These are phyloP conservation scores for Peterozyma xylosa DNA, from an alignment of 805 yeast species.

Conservation along the genomic window DNA sequence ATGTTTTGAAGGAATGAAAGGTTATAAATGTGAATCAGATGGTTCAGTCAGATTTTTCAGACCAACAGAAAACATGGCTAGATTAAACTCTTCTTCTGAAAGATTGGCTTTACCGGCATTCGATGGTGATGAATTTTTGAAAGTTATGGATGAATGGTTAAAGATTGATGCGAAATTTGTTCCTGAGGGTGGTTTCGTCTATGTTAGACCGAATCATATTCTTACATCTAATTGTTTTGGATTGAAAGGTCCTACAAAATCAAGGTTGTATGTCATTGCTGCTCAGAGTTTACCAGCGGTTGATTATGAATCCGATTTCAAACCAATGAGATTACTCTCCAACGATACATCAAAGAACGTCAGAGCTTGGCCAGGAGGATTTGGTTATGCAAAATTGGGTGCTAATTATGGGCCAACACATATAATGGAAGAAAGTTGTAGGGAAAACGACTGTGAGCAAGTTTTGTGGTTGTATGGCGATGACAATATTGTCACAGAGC, in stretches of 20 bases:
- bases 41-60: constrained; percentile 25
- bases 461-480: constrained; percentile 49
- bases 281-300: constrained; percentile 32
- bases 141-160: constrained; percentile 33
- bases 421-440: constrained; percentile 36
- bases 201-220: constrained; percentile 44
- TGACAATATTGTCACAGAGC: constrained; percentile 45
- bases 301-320: constrained; percentile 24
- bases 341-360: constrained; percentile 42
- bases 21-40: constrained; percentile 28
- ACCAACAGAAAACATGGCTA: constrained; percentile 37
- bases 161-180: constrained; percentile 35
- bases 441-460: constrained; percentile 38
- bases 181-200: constrained; percentile 36
- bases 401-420: constrained; percentile 51
- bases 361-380: constrained; percentile 55
- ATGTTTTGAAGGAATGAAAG: constrained; percentile 41
- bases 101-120: constrained; percentile 41
- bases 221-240: constrained; percentile 42
- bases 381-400: constrained; percentile 44
- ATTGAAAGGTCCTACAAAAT: constrained; percentile 34
- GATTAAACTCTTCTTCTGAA: constrained; percentile 41
- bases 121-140: constrained; percentile 35
- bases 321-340: constrained; percentile 35
- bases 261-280: constrained; percentile 34